Evolutionary conservation across 768 basidiomycete genomes (phyloP).

Genomic region (Pleurotus cornucopiae): DNA sequence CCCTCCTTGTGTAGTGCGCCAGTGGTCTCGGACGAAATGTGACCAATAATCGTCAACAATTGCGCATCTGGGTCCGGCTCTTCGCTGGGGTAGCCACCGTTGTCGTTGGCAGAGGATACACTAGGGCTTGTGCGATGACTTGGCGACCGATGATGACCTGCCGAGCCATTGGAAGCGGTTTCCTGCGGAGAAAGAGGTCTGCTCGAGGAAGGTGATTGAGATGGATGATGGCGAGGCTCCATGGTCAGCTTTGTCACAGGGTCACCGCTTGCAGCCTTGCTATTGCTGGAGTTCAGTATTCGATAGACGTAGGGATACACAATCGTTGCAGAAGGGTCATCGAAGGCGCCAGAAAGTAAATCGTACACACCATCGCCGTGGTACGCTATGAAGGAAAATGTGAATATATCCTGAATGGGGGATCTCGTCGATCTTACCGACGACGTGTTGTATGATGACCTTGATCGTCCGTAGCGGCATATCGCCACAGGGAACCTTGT

Average conservation of each 20-base stretch:
- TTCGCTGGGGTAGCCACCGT: conserved; percentile 53
- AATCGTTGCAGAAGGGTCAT: conserved; percentile 95
- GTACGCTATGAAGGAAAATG: conserved; percentile 44
- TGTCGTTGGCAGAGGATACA: conserved; percentile 56
- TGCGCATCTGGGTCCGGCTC: conserved; percentile 89
- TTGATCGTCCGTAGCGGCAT: conserved; percentile 98
- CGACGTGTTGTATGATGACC: conserved; percentile 95
- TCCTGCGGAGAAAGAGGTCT: conserved; percentile 71
- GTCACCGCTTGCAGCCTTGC: conserved; percentile 38
- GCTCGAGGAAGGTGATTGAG: conserved; percentile 58
- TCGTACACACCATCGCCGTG: conserved; percentile 91
- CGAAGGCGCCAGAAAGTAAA: conserved; percentile 83
- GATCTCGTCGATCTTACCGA: conserved; percentile 57
- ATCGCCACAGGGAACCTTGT: conserved; percentile 91
- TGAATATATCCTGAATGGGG: conserved; percentile 10
- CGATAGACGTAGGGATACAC: conserved; percentile 95
- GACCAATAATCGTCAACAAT: conserved; percentile 75
- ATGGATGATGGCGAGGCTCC: conserved; percentile 36
- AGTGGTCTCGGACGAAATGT: conserved; percentile 86
- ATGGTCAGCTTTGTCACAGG: conserved; percentile 25
- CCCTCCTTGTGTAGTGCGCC: conserved; percentile 90
- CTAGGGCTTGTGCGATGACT: conserved; percentile 70
- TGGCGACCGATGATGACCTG: conserved; percentile 47
- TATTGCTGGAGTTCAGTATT: conserved; percentile 67
- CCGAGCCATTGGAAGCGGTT: conserved; percentile 45